Base-by-base conservation (phyloP, 148 eudicot species). In the Agrostemma githago region DNA sequence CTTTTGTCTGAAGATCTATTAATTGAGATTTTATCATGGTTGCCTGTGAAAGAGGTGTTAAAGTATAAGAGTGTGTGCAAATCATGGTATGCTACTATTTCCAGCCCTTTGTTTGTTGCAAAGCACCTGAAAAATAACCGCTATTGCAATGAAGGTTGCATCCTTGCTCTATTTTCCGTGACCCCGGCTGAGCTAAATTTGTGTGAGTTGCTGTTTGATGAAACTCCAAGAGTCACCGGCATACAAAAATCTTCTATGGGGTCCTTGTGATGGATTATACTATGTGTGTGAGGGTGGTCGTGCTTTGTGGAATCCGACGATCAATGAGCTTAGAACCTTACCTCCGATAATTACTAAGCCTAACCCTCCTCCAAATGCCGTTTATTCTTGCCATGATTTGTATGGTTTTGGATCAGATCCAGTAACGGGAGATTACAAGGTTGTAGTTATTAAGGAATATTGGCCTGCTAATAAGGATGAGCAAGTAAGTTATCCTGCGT, bases 21-120 rank as follows among this genome's bases (percentile, higher is more conserved):
- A 7, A 4, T 72, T 48, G 74, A 82, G 54, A 82, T 82, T 54
- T 14, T 82, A 26, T 79, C 74, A 26, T 71, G 79, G 79, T 39
- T 78, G 62, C 77, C 73, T 9, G 82, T 78, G 17, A 79, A 74
- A 70, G 67, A 78, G 12, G 57, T 82, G n/a, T 26, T 69, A 10
- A 65, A 75, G 59, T 79, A 60, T 59, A 79, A 73, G 64, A 17
- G 40, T 57, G 77, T 76, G 10, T 79, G 79, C 85, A 82, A 79
- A 76, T 79, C 82, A 68, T 82, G 82, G 79, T 11, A 62, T 43
- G 56, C 74, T 60, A 54, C 75, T 11, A 54, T 79, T 68, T 66
- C 74, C 3, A 75, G 68, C 46, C 46, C 66, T 8, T 40, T 16
- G 34, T 82, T 81, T 42, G 39, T 79, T 20, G 72, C 74, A 14